Base-by-base conservation (phyloP, 257 asterid genomes). In the Petunia secreta region DNA sequence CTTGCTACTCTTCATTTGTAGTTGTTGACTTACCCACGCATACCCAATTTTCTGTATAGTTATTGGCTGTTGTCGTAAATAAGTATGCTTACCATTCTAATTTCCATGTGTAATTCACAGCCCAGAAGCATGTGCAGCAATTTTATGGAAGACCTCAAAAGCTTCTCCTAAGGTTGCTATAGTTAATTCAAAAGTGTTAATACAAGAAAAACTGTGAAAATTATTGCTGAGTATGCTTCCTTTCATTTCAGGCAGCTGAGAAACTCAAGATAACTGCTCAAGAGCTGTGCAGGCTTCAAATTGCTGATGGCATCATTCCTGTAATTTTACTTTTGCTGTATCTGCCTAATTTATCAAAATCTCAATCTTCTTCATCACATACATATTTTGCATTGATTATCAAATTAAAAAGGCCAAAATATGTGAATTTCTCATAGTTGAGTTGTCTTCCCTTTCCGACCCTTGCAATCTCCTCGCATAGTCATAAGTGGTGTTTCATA, bases 71-170 rank as follows among this genome's bases (percentile, higher is more conserved):
- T 39, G 6, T 67, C 53, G 57, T 75, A 4, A 11, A 63, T 80
- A 43, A 39, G 50, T 80, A n/a, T 71, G 52, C 48, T 16, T 46
- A 77, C 75, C n/a, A 8, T 40, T 13, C 16, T 75, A 67, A 55
- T 37, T 52, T 39, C 82, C 64, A 46, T 84, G 86, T 82, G 80
- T 81, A 74, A 66, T 81, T 80, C 63, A 82, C 97, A 95, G 99
- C 84, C 99, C 99, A 58, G 99, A 95, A 86, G 99, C 99, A 69
- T 92, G 98, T 81, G 99, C 99, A 37, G 98, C 99, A 80, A 95
- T 95, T 84, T 85, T 95, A 87, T 95, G 91, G 92, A 95, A 95
- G 87, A 81, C 83, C 82, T 91, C 98, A 40, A 91, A 92, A 88
- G 97, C 97, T 83, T 76, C 99, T 71, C 95, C 97, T 15, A 87